Percentiles rank a stretch among this genome's conserved stretches.
phyloP scores from a whole-genome alignment of 148 eudicot genomes.

The Rhododendron williamsianum region DNA sequence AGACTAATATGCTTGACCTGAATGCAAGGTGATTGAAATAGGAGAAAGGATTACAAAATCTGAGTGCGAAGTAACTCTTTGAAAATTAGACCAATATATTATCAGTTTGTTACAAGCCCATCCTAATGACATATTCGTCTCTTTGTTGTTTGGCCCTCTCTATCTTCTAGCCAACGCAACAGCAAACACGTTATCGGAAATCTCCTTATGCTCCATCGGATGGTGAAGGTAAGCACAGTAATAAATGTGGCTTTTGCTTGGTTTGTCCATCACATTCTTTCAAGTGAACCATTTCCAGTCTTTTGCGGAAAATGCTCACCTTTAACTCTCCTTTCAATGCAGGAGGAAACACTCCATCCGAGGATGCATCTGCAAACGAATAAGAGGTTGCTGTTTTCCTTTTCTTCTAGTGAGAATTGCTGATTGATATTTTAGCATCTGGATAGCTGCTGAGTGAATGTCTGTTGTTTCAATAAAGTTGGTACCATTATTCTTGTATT shows the following conservation, averaged over 20 bases:
- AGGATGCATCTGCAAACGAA: conserved; percentile 54
- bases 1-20: background rate
- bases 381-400: conserved; percentile 25
- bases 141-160: conserved; percentile 3
- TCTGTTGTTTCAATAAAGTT: background rate
- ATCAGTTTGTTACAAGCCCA: background rate
- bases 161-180: conserved; percentile 56
- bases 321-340: conserved; percentile 13
- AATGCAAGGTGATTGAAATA: background rate
- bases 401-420: background rate
- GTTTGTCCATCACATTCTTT: background rate
- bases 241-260: background rate
- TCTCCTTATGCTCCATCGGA: conserved; percentile 83
- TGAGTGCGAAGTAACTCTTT: background rate
- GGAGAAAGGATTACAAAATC: background rate
- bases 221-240: conserved; percentile 58
- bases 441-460: background rate
- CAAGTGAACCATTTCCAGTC: background rate
- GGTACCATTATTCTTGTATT: background rate
- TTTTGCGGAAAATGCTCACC: background rate
- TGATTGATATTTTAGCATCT: background rate
- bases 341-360: conserved; percentile 51
- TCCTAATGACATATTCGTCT: background rate
- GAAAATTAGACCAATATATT: background rate
- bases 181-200: conserved; percentile 92